phyloP scores from a whole-genome alignment of 306 rosid species.

The Pachyrhizus erosus region DNA sequence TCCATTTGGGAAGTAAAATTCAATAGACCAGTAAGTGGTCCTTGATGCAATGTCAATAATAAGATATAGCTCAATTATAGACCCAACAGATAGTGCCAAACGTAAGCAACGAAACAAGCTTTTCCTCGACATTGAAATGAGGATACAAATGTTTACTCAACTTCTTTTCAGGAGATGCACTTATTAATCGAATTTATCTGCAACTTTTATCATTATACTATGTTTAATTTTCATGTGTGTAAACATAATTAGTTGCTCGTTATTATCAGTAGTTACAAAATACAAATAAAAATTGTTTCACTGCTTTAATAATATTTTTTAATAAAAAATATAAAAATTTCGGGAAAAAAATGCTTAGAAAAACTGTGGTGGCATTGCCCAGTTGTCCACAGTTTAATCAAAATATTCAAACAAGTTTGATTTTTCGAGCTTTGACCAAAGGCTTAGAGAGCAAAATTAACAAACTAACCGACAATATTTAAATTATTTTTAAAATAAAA shows the following conservation, averaged over 20 bases:
- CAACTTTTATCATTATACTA: neutral
- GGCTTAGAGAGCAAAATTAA: neutral
- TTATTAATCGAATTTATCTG: neutral
- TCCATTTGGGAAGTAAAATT: neutral
- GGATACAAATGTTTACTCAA: neutral
- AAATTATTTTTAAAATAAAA: neutral
- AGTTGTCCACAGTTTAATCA: conserved; percentile 10
- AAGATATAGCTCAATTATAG: neutral
- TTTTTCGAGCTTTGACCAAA: conserved; percentile 18
- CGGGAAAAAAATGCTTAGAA: neutral
- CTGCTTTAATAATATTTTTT: neutral
- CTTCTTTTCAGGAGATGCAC: neutral
- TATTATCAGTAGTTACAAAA: neutral
- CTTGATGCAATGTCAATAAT: neutral
- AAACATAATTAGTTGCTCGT: no score
- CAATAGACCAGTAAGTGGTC: neutral
- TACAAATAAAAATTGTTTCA: neutral
- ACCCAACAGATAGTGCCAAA: neutral
- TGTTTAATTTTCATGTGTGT: no score
- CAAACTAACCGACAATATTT: conserved; percentile 23
- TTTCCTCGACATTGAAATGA: neutral
- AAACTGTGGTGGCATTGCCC: neutral
- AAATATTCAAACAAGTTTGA: neutral
- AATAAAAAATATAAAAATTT: neutral
- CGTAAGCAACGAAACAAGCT: neutral